phyloP scores from a whole-genome alignment of 2,329 filamentous ascomycete genomes.

The Keithomyces neogunnii region DNA sequence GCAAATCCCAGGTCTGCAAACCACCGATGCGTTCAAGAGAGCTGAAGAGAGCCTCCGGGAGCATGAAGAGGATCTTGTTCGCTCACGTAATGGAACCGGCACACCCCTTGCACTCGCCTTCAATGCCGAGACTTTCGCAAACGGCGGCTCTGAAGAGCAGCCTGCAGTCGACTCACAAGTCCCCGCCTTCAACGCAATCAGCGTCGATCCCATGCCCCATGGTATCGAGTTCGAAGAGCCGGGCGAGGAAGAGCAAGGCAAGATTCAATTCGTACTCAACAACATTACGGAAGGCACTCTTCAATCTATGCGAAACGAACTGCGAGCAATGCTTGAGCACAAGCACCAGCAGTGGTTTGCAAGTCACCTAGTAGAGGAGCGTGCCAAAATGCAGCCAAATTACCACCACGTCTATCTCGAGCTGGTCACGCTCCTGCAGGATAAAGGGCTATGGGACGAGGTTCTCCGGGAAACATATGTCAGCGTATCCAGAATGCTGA shows the following conservation, averaged over 20 bases:
- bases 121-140: conserved; percentile 47
- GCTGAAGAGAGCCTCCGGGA: conserved; percentile 73
- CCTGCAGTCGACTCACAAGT: conserved; percentile 49
- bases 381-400: conserved; percentile 94
- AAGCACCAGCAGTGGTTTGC: conserved; percentile 96
- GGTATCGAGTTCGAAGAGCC: conserved; percentile 70
- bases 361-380: conserved; percentile 86
- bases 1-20: conserved; percentile 71
- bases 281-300: conserved; percentile 90
- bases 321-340: conserved; percentile 68
- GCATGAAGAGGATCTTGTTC: conserved; percentile 51
- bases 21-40: conserved; percentile 75
- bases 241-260: conserved; percentile 76
- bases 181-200: conserved; percentile 70
- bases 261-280: conserved; percentile 91
- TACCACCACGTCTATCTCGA: conserved; percentile 92
- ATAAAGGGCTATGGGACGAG: conserved; percentile 73
- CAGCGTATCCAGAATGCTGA: conserved; percentile 78
- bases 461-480: conserved; percentile 90
- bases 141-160: conserved; percentile 62
- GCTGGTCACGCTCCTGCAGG: conserved; percentile 73
- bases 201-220: conserved; percentile 60
- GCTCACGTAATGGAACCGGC: conserved; percentile 44
- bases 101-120: conserved; percentile 26
- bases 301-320: conserved; percentile 71